phyloP scores from a whole-genome alignment of 306 rosid genomes.

The Inga oerstediana region DNA sequence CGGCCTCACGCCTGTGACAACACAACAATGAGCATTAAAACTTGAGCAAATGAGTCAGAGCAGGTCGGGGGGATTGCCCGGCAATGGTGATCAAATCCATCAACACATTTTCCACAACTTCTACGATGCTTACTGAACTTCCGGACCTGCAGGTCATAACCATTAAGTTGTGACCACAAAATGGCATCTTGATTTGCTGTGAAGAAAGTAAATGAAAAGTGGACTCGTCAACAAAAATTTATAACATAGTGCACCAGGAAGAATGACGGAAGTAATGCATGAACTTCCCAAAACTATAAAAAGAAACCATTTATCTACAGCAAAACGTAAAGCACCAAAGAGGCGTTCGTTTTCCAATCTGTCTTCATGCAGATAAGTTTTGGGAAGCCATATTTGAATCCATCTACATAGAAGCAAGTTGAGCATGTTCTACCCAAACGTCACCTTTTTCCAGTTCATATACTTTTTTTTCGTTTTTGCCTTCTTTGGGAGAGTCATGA shows the following conservation, averaged over 20 bases:
- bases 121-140: constrained; percentile 91
- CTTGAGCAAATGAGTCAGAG: constrained; percentile 3
- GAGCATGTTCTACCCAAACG: constrained; percentile 8
- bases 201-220: constrained; percentile 21
- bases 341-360: not conserved
- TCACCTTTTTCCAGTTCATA: not conserved
- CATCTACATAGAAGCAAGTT: constrained; percentile 14
- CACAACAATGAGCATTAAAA: constrained; percentile 9
- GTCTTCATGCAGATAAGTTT: constrained; percentile 2
- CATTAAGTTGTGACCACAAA: constrained; percentile 13
- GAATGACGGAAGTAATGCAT: constrained; percentile 9
- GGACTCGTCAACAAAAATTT: not conserved
- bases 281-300: not conserved
- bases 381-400: constrained; percentile 6
- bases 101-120: constrained; percentile 88
- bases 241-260: not conserved
- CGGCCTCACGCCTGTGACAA: not conserved
- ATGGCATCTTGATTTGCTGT: constrained; percentile 17
- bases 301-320: not conserved
- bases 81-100: constrained; percentile 88
- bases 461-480: not conserved
- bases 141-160: constrained; percentile 56
- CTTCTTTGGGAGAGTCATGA: constrained; percentile 10
- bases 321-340: constrained; percentile 4
- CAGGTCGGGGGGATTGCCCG: constrained; percentile 51